Evolutionary conservation across 1,284 basidiomycete species (phyloP).

Genomic region (Phaffia rhodozyma): DNA sequence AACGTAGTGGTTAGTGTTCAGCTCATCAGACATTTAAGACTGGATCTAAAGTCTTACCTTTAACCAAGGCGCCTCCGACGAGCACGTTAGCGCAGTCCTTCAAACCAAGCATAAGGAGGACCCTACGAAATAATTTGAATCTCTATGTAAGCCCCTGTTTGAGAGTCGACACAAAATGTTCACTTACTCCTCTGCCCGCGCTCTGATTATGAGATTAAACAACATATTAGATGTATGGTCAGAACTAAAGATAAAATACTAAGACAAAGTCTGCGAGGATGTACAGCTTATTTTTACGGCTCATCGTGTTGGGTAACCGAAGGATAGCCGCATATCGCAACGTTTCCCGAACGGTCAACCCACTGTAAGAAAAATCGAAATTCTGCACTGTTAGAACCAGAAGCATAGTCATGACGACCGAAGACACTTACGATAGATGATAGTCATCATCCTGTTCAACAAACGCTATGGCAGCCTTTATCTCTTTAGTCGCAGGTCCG

Average conservation of each 20-base stretch:
- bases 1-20: background rate
- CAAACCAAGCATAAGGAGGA: slow-evolving; percentile 41
- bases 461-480: slow-evolving; percentile 38
- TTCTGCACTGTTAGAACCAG: slow-evolving; percentile 34
- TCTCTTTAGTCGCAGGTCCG: slow-evolving; percentile 23
- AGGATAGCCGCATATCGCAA: slow-evolving; percentile 43
- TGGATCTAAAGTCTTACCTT: slow-evolving; percentile 21
- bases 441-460: slow-evolving; percentile 45
- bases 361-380: background rate
- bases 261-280: background rate
- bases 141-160: background rate
- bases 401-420: slow-evolving; percentile 18
- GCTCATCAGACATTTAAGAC: background rate
- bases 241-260: background rate
- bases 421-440: slow-evolving; percentile 34
- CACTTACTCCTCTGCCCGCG: slow-evolving; percentile 37
- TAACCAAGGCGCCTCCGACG: slow-evolving; percentile 43
- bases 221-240: background rate
- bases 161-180: background rate
- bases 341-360: slow-evolving; percentile 33
- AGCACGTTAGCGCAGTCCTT: slow-evolving; percentile 43
- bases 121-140: slow-evolving; percentile 20
- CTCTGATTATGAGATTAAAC: slow-evolving; percentile 15
- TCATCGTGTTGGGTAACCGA: slow-evolving; percentile 38
- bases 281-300: slow-evolving; percentile 33